Evolutionary conservation across 2,329 filamentous ascomycete species (phyloP).

Genomic region (Biscogniauxia marginata): DNA sequence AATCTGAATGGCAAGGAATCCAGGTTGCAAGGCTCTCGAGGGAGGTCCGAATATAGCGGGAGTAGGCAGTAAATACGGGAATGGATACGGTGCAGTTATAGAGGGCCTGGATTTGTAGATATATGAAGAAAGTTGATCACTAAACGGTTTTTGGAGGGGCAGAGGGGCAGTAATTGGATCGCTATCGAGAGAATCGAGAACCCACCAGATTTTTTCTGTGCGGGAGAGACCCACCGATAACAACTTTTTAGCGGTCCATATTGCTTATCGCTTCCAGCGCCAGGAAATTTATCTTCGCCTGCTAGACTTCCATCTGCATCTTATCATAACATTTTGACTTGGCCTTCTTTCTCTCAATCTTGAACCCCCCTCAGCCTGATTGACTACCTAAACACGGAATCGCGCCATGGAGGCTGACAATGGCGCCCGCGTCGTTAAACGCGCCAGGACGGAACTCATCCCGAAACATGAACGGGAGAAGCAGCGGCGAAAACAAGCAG

Average conservation of each 20-base stretch:
- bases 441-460: slow-evolving; percentile 50
- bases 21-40: slow-evolving; percentile 46
- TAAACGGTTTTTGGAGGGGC: slow-evolving; percentile 13
- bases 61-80: no score
- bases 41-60: not conserved
- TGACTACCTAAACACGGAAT: not conserved
- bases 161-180: slow-evolving; percentile 18
- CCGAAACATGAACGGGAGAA: slow-evolving; percentile 51
- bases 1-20: slow-evolving; percentile 80
- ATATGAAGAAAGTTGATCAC: not conserved
- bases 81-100: no score
- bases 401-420: slow-evolving; percentile 39
- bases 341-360: not conserved
- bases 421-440: slow-evolving; percentile 51
- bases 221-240: slow-evolving; percentile 4
- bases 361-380: not conserved
- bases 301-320: slow-evolving; percentile 16
- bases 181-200: slow-evolving; percentile 3
- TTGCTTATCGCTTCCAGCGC: slow-evolving; percentile 13
- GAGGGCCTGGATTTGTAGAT: no score
- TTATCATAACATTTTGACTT: not conserved
- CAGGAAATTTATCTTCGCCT: slow-evolving; percentile 18
- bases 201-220: slow-evolving; percentile 18
- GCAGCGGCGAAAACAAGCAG: slow-evolving; percentile 55
- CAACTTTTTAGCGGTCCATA: slow-evolving; percentile 11